Conservation (phyloP, 345 rosid species). For the Psidium guajava region DNA sequence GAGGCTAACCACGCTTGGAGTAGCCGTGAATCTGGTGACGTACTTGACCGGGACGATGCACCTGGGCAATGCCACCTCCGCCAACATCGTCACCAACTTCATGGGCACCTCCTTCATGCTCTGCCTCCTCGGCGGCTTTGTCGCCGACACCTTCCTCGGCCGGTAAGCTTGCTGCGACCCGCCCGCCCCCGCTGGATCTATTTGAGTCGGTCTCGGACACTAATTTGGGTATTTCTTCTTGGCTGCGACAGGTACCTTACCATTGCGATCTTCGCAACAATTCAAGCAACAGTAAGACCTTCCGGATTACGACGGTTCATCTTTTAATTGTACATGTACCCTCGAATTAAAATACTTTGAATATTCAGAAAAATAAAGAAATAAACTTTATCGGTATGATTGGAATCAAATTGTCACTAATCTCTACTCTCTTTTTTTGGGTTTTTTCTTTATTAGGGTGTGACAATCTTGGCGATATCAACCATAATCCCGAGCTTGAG, state of each 20-base stretch:
- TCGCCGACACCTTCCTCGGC: conserved; percentile 97
- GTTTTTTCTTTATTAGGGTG: conserved; percentile 38
- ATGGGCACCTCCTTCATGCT: conserved; percentile 95
- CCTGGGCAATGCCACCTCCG: conserved; percentile 73
- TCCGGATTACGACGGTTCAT: background rate
- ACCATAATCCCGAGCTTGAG: conserved; percentile 66
- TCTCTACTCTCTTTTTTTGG: background rate
- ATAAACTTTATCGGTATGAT: background rate
- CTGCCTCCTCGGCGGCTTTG: conserved; percentile 83
- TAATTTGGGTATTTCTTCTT: background rate
- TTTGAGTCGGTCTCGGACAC: background rate
- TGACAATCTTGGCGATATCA: conserved; percentile 58
- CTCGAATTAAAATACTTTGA: background rate
- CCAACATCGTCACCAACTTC: conserved; percentile 87
- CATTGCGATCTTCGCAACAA: conserved; percentile 9
- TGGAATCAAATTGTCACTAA: background rate
- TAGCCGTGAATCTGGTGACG: conserved; percentile 87
- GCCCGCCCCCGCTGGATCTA: background rate
- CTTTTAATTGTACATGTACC: background rate
- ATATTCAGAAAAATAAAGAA: background rate
- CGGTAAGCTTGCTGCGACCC: conserved; percentile 23
- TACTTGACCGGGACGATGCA: conserved; percentile 91
- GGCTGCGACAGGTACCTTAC: conserved; percentile 7
- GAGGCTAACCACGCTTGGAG: conserved; percentile 88
- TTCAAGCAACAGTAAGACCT: conserved; percentile 10